These are phyloP conservation scores for Naganishia albida DNA, from an alignment of 1,284 basidiomycete species.

Conservation along the genomic window DNA sequence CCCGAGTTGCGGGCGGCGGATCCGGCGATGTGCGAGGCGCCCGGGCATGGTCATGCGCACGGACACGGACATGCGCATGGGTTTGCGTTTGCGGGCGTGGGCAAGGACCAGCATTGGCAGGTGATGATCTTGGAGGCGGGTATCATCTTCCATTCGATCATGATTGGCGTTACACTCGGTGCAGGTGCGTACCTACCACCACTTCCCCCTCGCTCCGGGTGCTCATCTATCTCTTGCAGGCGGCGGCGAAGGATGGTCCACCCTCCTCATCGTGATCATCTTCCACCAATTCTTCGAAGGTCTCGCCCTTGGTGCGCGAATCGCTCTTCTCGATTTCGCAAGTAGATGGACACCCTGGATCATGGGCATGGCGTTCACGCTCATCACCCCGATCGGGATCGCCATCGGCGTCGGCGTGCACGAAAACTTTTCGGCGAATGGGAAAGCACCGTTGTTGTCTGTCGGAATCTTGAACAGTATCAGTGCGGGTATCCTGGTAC, in stretches of 20 bases:
- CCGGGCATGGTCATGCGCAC: no score
- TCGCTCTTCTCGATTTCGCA: constrained; percentile 37
- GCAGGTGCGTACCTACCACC: constrained; percentile 16
- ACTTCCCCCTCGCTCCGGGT: not conserved
- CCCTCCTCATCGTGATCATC: constrained; percentile 40
- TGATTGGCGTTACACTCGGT: constrained; percentile 52
- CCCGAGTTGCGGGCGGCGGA: not conserved
- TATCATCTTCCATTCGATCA: constrained; percentile 54
- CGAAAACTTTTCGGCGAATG: constrained; percentile 43
- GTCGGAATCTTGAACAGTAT: constrained; percentile 47
- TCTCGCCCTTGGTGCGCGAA: constrained; percentile 42
- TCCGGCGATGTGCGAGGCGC: not conserved
- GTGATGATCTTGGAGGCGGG: constrained; percentile 54
- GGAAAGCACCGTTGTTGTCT: constrained; percentile 41
- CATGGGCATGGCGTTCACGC: constrained; percentile 39
- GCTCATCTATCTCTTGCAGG: not conserved
- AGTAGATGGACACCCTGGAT: constrained; percentile 35
- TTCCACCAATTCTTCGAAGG: constrained; percentile 48
- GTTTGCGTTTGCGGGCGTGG: constrained; percentile 32
- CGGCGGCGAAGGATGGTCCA: constrained; percentile 30
- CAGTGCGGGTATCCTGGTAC: constrained; percentile 39
- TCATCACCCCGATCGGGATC: constrained; percentile 37
- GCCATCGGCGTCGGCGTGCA: constrained; percentile 46
- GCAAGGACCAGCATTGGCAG: constrained; percentile 44
- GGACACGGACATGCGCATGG: constrained; percentile 36